phyloP scores from a whole-genome alignment of 2,329 filamentous ascomycete species.

The Pestalotiopsis sp. region DNA sequence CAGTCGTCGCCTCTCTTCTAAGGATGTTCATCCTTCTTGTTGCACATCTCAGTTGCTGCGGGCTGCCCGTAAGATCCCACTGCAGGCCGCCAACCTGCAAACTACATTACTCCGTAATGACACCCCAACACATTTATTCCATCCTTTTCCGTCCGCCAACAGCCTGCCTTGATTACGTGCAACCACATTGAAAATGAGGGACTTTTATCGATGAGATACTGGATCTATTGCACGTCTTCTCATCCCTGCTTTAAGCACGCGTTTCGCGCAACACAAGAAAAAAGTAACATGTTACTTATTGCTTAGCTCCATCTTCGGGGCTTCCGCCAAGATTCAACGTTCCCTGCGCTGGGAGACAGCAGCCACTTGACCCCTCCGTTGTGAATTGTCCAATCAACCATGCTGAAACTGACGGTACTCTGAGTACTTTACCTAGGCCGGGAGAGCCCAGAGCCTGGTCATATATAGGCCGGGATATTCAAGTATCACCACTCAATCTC shows the following conservation, averaged over 20 bases:
- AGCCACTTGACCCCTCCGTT: background rate
- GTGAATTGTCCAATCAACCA: background rate
- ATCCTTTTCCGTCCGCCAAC: too few species aligned
- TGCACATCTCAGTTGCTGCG: background rate
- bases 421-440: background rate
- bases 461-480: background rate
- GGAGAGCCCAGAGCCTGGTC: background rate
- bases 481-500: conserved; percentile 3
- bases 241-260: background rate
- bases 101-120: too few species aligned
- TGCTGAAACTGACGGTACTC: background rate
- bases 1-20: background rate
- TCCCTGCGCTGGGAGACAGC: background rate
- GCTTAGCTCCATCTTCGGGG: background rate
- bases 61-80: background rate
- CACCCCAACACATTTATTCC: too few species aligned
- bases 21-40: background rate
- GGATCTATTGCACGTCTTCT: background rate
- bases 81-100: background rate
- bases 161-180: too few species aligned
- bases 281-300: too few species aligned
- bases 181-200: too few species aligned
- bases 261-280: too few species aligned
- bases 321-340: background rate
- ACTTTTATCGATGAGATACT: too few species aligned